These are phyloP conservation scores for Erysiphe pulchra DNA, from an alignment of 2,329 filamentous ascomycete genomes.

Conservation along the genomic window DNA sequence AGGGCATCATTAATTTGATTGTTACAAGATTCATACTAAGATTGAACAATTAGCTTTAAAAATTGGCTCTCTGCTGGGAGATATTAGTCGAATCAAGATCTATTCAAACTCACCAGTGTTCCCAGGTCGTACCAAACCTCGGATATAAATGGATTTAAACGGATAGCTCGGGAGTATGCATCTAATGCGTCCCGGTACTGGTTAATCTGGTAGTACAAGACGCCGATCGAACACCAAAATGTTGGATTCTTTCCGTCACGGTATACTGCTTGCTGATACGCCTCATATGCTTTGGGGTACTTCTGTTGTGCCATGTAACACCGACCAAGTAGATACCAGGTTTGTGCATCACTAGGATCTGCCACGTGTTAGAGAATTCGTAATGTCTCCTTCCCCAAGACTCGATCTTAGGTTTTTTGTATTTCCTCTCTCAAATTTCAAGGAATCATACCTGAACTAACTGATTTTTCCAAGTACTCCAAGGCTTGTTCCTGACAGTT, in stretches of 20 bases:
- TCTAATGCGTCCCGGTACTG: conserved; percentile 95
- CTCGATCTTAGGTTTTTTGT: not conserved
- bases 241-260: conserved; percentile 92
- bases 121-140: conserved; percentile 98
- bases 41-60: conserved; percentile 4
- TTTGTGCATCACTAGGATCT: conserved; percentile 91
- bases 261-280: conserved; percentile 96
- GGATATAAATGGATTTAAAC: conserved; percentile 90
- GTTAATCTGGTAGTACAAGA: conserved; percentile 98
- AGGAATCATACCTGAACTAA: conserved; percentile 47
- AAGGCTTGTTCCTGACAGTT: conserved; percentile 88
- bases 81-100: too few relatives aligned
- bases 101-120: conserved; percentile 45
- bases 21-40: conserved; percentile 89
- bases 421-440: not conserved
- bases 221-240: conserved; percentile 98
- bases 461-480: conserved; percentile 90
- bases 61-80: not conserved
- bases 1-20: conserved; percentile 93
- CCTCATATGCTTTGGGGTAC: conserved; percentile 94
- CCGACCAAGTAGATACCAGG: conserved; percentile 90
- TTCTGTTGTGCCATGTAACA: conserved; percentile 99
- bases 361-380: conserved; percentile 13
- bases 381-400: too few relatives aligned
- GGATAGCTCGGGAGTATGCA: conserved; percentile 88